phyloP scores from a whole-genome alignment of 495 filamentous ascomycete genomes.

The Penicillium longicatenatum region DNA sequence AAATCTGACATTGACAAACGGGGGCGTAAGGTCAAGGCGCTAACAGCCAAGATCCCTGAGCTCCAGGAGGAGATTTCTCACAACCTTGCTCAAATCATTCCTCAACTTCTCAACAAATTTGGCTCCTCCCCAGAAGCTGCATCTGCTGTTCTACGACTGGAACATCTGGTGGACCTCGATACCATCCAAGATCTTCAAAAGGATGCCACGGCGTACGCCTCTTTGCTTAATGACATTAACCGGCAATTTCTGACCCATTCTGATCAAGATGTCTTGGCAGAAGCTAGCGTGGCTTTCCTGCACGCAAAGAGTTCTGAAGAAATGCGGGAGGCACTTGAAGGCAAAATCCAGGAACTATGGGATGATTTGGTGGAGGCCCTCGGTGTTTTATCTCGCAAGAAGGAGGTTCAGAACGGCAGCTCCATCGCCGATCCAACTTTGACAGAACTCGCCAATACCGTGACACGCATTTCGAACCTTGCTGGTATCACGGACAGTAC shows the following conservation, averaged over 20 bases:
- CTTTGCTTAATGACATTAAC: conserved; percentile 88
- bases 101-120: conserved; percentile 85
- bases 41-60: conserved; percentile 61
- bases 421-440: conserved; percentile 63
- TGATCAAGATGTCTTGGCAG: conserved; percentile 79
- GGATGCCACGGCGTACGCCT: conserved; percentile 75
- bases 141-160: conserved; percentile 80
- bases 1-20: conserved; percentile 59
- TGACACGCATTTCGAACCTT: conserved; percentile 83
- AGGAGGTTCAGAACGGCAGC: conserved; percentile 62
- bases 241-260: conserved; percentile 91
- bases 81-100: conserved; percentile 74
- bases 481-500: conserved; percentile 77
- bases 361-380: conserved; percentile 76
- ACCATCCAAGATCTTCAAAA: conserved; percentile 89
- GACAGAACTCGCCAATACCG: conserved; percentile 70
- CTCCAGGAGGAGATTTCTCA: conserved; percentile 73
- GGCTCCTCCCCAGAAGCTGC: conserved; percentile 86
- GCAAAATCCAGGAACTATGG: conserved; percentile 80
- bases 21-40: conserved; percentile 63
- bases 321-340: conserved; percentile 79
- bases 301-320: conserved; percentile 86
- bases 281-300: conserved; percentile 78
- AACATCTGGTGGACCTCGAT: conserved; percentile 81
- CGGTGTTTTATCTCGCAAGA: conserved; percentile 63